A percentile compares a stretch with the other conserved stretches of the same genome.
Evolutionary conservation across 148 eudicot species (phyloP).

Genomic region (Silene conica): DNA sequence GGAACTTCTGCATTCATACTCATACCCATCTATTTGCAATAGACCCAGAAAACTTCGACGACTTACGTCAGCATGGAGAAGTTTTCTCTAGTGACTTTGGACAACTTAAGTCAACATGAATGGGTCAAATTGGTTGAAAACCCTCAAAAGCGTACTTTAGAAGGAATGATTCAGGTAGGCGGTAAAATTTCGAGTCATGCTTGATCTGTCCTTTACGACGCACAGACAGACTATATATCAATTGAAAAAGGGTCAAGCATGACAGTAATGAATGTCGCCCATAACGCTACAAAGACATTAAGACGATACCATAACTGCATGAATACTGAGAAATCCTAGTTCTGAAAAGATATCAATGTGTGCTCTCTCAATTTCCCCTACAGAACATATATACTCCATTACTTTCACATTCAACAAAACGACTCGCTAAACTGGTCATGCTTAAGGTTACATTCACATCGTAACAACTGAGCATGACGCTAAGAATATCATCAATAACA

Average conservation of each 20-base stretch:
- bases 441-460: no score
- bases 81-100: slow-evolving; percentile 10
- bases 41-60: no score
- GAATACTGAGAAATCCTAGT: slow-evolving; percentile 43
- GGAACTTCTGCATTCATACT: no score
- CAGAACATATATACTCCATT: slow-evolving; percentile 20
- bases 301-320: slow-evolving; percentile 40
- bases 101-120: slow-evolving; percentile 33
- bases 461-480: no score
- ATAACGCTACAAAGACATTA: background rate
- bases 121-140: slow-evolving; percentile 34
- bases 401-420: no score
- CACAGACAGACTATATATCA: no score
- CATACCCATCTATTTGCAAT: no score
- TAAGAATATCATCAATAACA: no score
- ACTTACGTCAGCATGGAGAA: no score
- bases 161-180: slow-evolving; percentile 48
- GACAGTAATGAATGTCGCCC: no score
- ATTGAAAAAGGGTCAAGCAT: background rate
- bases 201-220: slow-evolving; percentile 43
- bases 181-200: slow-evolving; percentile 39
- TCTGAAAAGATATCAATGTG: slow-evolving; percentile 55
- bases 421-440: no score
- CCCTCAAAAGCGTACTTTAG: slow-evolving; percentile 46
- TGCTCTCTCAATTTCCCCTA: slow-evolving; percentile 55